Evolutionary conservation across 345 rosid genomes (phyloP).

Genomic region (Moringa oleifera): DNA sequence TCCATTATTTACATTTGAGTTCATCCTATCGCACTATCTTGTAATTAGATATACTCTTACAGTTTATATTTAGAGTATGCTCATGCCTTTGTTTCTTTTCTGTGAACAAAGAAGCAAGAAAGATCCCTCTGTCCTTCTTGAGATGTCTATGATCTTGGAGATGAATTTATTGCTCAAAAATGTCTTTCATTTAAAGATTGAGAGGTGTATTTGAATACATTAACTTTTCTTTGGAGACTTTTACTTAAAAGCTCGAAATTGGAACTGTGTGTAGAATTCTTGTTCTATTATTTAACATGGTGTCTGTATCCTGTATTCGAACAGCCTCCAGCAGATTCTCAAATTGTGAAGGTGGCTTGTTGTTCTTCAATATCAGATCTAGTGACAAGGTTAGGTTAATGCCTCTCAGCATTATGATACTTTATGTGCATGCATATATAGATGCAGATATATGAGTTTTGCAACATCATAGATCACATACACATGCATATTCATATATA

Average conservation of each 20-base stretch:
- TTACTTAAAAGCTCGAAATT: background rate
- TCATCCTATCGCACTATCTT: background rate
- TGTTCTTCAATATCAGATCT: constrained; percentile 67
- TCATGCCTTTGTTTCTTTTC: background rate
- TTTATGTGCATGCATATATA: background rate
- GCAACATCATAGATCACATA: background rate
- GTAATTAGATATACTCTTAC: background rate
- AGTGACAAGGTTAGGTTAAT: constrained; percentile 45
- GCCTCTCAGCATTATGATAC: background rate
- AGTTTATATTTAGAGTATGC: background rate
- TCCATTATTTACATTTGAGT: background rate
- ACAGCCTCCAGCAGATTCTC: constrained; percentile 62
- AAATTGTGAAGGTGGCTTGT: constrained; percentile 72
- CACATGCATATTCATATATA: background rate
- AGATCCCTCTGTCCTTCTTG: background rate
- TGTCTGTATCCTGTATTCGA: constrained; percentile 14
- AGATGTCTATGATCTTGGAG: background rate
- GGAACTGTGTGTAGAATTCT: background rate
- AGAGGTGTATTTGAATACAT: background rate
- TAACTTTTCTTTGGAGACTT: too few species aligned
- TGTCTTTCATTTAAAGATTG: background rate
- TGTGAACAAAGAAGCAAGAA: background rate
- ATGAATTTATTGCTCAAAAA: background rate
- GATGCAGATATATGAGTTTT: too few species aligned
- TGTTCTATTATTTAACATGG: background rate